Evolutionary conservation across 2,329 filamentous ascomycete genomes (phyloP), one percentile per base, ranked within the genome.

Genomic region (Trichoderma aggressivum): DNA sequence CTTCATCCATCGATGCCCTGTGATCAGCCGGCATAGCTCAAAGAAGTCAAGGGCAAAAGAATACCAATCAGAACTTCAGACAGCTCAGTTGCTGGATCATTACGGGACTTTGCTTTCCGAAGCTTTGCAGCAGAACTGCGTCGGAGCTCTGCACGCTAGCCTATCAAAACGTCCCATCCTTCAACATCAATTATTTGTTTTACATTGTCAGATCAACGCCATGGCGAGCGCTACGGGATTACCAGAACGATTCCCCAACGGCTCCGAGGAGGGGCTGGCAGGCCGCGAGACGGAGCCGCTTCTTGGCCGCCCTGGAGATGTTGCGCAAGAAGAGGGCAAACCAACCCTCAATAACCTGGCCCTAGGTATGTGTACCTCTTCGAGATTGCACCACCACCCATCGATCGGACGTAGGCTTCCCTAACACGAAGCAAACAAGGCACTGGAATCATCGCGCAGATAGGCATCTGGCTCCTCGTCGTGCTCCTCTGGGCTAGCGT

Each of bases 371-470:
- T 2, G 50, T 69, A 39, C n/a, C 39, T n/a, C 39, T 2, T 26
- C 26, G 4, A 16, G 26, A n/a, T 28, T 10, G n/a, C 28, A 32
- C 39, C 30, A 18, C 21, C 26, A 21, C 66, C 7, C 50, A 18
- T 16, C n/a, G 16, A 30, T 21, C 14, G n/a, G 24, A 28, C n/a
- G 4, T 21, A 8, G 16, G 43, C 26, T 18, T 18, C 18, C 24
- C 62, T 71, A 18, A 71, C 60, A 28, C n/a, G 30, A 53, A 28
- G 12, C n/a, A 18, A 60, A 24, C 16, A 39, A 47, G 94, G 94
- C 74, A 97, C 94, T 18, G 95, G 89, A 70, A 86, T 91, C 72
- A 82, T 98, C 72, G 92, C 94, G 53, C 94, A 98, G 82, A 86
- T 88, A 56, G 95, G 94, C 70, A 88, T 91, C 70, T 84, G 93